phyloP scores from a whole-genome alignment of 2,329 filamentous ascomycete species.

The Fusarium hostae region DNA sequence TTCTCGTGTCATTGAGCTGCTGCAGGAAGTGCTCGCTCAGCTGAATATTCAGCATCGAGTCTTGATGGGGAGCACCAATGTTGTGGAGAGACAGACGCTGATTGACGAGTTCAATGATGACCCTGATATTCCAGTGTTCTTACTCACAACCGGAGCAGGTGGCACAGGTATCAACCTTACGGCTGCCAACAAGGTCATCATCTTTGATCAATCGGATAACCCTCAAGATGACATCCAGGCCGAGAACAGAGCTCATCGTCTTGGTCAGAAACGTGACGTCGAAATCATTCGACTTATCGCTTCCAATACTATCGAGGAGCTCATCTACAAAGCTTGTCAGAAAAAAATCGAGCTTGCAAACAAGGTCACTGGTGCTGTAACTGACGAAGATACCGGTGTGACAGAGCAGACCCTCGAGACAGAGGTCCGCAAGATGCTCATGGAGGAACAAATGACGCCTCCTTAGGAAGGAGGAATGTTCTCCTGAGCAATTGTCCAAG shows the following conservation, averaged over 20 bases:
- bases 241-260: slow-evolving; percentile 94
- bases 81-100: slow-evolving; percentile 84
- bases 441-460: slow-evolving; percentile 54
- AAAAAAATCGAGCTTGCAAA: slow-evolving; percentile 91
- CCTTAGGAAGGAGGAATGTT: slow-evolving; percentile 46
- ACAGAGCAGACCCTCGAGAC: slow-evolving; percentile 54
- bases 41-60: slow-evolving; percentile 81
- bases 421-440: slow-evolving; percentile 58
- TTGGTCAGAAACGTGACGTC: slow-evolving; percentile 90
- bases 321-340: slow-evolving; percentile 89
- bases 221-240: slow-evolving; percentile 98
- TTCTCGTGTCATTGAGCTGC: slow-evolving; percentile 88
- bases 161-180: slow-evolving; percentile 98
- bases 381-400: slow-evolving; percentile 45
- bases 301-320: slow-evolving; percentile 86
- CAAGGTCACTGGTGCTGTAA: slow-evolving; percentile 60
- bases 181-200: slow-evolving; percentile 95
- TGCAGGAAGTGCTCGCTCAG: slow-evolving; percentile 82
- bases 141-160: slow-evolving; percentile 92
- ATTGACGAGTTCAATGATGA: slow-evolving; percentile 88
- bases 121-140: slow-evolving; percentile 83
- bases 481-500: slow-evolving; percentile 5
- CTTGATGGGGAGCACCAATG: slow-evolving; percentile 86
- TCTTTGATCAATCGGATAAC: slow-evolving; percentile 97
- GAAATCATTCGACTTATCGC: slow-evolving; percentile 90